These are phyloP conservation scores for Psophocarpus tetragonolobus DNA, from an alignment of 306 rosid species.

Conservation along the genomic window DNA sequence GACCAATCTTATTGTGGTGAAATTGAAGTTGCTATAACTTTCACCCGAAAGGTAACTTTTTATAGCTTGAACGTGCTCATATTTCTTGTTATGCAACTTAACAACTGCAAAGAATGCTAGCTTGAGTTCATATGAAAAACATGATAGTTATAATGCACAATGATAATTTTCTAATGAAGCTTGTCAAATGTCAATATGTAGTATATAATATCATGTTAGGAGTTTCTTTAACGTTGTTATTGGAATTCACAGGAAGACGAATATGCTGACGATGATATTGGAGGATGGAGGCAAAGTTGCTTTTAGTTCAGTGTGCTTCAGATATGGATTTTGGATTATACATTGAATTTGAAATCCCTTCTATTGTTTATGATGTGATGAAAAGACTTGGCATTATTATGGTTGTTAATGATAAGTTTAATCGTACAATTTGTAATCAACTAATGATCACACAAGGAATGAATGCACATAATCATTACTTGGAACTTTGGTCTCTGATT, in stretches of 20 bases:
- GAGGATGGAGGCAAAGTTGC: constrained; percentile 78
- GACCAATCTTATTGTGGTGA: constrained; percentile 72
- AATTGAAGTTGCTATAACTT: constrained; percentile 69
- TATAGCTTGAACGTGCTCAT: background rate
- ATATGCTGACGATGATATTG: constrained; percentile 37
- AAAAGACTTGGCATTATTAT: background rate
- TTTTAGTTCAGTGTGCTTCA: constrained; percentile 29
- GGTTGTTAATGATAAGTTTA: constrained; percentile 20
- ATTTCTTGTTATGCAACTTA: constrained; percentile 19
- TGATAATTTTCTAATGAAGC: constrained; percentile 17
- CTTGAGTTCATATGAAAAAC: constrained; percentile 18
- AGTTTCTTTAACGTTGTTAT: constrained; percentile 31
- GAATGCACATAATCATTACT: background rate
- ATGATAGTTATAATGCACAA: background rate
- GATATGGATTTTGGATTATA: constrained; percentile 29
- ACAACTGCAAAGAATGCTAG: background rate
- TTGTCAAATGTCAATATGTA: background rate
- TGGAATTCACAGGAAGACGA: constrained; percentile 51
- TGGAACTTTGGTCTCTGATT: background rate
- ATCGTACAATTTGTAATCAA: constrained; percentile 5
- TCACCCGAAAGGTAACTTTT: constrained; percentile 53
- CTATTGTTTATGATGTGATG: constrained; percentile 1
- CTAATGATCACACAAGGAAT: background rate
- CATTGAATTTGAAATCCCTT: constrained; percentile 19
- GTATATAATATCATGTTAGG: background rate